phyloP scores from a whole-genome alignment of 2,329 filamentous ascomycete genomes.

The Microcyclosporella mali region DNA sequence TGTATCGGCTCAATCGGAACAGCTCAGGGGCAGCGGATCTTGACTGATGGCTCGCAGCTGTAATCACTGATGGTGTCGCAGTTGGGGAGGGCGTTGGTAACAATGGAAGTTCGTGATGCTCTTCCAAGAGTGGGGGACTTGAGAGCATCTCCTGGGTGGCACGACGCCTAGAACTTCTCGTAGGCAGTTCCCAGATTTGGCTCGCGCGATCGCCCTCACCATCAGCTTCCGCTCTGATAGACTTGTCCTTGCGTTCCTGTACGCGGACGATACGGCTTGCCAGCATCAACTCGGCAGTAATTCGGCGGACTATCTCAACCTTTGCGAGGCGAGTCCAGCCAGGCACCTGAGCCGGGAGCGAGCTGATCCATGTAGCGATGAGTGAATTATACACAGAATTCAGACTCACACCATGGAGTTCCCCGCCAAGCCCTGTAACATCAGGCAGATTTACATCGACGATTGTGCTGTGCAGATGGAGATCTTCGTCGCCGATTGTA shows the following conservation, averaged over 20 bases:
- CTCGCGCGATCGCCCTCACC: not conserved
- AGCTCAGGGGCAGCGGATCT: conserved; percentile 24
- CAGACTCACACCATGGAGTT: not conserved
- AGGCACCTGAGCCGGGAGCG: conserved; percentile 18
- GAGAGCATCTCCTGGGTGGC: conserved; percentile 1
- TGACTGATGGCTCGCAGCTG: conserved; percentile 22
- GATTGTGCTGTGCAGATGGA: not conserved
- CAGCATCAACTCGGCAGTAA: conserved; percentile 35
- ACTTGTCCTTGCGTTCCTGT: conserved; percentile 5
- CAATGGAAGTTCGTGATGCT: conserved; percentile 10
- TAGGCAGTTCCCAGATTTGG: conserved; percentile 13
- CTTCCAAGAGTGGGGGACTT: conserved; percentile 6
- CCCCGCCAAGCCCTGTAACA: not conserved
- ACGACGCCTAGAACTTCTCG: conserved; percentile 6
- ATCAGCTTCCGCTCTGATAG: not conserved
- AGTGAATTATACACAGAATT: conserved; percentile 19
- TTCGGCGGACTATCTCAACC: conserved; percentile 22
- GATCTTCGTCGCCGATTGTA: too few relatives aligned
- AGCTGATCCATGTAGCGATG: conserved; percentile 22
- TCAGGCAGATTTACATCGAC: not conserved
- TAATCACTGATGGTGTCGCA: conserved; percentile 27
- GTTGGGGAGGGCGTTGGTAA: conserved; percentile 29
- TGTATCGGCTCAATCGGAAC: conserved; percentile 34
- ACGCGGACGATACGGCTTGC: conserved; percentile 24
- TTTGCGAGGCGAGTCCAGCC: conserved; percentile 29